A percentile compares a stretch with the other conserved stretches of the same genome.
Conservation (phyloP, 202 grass and related monocot species). For the Panicum hallii region DNA sequence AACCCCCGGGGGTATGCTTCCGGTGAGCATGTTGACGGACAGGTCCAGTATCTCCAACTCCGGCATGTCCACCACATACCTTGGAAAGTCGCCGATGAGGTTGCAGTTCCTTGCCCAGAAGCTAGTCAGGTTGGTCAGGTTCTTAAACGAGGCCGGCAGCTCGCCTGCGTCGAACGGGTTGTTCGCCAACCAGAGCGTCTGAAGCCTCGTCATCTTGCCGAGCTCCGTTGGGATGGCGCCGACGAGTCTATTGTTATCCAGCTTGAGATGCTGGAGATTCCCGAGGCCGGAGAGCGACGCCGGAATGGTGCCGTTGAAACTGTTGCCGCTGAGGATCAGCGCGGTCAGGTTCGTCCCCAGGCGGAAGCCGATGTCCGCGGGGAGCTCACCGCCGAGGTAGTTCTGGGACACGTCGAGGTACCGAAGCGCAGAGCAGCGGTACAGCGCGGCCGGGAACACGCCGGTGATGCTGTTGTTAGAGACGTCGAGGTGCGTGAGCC, state of each 20-base stretch:
- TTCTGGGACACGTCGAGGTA: conserved; percentile 49
- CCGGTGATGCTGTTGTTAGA: conserved; percentile 34
- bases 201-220: conserved; percentile 47
- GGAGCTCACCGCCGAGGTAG: conserved; percentile 43
- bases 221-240: conserved; percentile 48
- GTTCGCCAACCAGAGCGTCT: background rate
- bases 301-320: conserved; percentile 55
- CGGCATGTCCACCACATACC: conserved; percentile 40
- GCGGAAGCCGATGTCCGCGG: background rate
- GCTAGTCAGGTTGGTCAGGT: conserved; percentile 32
- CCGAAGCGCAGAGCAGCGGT: conserved; percentile 31
- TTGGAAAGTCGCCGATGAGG: conserved; percentile 55
- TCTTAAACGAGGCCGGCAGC: conserved; percentile 66
- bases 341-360: conserved; percentile 36
- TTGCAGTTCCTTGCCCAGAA: background rate
- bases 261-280: conserved; percentile 21
- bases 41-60: conserved; percentile 51
- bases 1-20: conserved; percentile 53
- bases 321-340: conserved; percentile 38
- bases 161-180: conserved; percentile 37
- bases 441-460: conserved; percentile 42
- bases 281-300: conserved; percentile 39
- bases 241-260: background rate
- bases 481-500: conserved; percentile 50
- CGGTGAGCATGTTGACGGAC: conserved; percentile 23